Base-by-base conservation (phyloP, 2,329 filamentous ascomycete genomes). In the Lachnellula occidentalis region DNA sequence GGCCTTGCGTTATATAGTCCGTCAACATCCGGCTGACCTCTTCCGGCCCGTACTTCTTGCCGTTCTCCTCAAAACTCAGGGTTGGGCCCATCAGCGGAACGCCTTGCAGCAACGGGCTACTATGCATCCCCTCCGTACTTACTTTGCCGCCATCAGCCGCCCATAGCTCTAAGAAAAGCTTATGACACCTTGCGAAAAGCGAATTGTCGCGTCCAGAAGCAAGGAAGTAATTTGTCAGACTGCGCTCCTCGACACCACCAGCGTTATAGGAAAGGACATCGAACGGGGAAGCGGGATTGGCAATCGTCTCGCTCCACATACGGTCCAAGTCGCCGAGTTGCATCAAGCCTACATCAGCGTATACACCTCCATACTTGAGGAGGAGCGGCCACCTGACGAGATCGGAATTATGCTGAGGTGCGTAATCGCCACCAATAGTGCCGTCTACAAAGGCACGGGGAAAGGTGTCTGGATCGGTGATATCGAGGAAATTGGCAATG, bases 1-100 rank as follows among this genome's bases (percentile, higher is more conserved):
- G 78, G 3, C 78, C 79, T 57, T 83, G 79, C 41, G 78, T 76
- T 53, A 81, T 80, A 58, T 83, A 83, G 60, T 83, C 79, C 2
- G 75, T 76, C 61, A 82, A 70, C 58, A 76, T 69, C 51, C 64
- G 70, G 37, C 71, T 70, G 12, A 69, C 62, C 34, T 74, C 74
- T 6, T 76, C 72, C 3, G 71, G 63, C 3, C 64, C 67, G 61
- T 57, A 67, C 49, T 58, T 71, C 58, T 62, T 64, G 8, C 66
- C 64, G 8, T 72, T 64, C 47, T 68, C 58, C 34, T 70, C 60
- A 2, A 59, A 58, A 42, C 3, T 42, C 39, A 3, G 48, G 54
- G 3, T 54, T 51, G 2, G 24, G 24, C 58, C 61, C 63, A 74
- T 70, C 50, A 75, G 65, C 3, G 73, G 70, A 1, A 75, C 59